phyloP scores from a whole-genome alignment of 176 grass and related monocot genomes.

The Thinopyrum elongatum region DNA sequence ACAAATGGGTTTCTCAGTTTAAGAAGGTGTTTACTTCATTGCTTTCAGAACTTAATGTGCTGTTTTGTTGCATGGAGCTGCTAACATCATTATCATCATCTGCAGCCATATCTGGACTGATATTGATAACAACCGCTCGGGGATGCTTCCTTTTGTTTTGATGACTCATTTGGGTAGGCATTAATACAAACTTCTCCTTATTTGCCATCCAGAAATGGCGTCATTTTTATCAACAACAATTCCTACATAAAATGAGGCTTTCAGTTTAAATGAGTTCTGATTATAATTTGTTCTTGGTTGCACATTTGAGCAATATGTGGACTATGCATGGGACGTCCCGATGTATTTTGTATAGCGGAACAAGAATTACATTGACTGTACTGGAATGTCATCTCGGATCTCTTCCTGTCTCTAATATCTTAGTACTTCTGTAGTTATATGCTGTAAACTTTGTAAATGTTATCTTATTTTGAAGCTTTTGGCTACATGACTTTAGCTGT shows the following conservation, averaged over 20 bases:
- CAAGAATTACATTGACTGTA: constrained; percentile 91
- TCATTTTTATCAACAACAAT: constrained; percentile 12
- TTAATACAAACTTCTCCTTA: neutral
- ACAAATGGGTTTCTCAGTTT: constrained; percentile 98
- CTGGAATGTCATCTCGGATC: constrained; percentile 93
- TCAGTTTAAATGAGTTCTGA: constrained; percentile 32
- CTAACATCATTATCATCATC: constrained; percentile 23
- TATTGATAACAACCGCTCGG: constrained; percentile 94
- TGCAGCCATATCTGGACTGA: constrained; percentile 98
- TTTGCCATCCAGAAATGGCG: neutral
- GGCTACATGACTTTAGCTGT: neutral
- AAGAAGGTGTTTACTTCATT: constrained; percentile 64
- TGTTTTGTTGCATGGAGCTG: neutral
- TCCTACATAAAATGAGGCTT: constrained; percentile 5
- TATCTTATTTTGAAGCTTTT: neutral
- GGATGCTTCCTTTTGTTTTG: constrained; percentile 98
- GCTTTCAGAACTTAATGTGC: neutral
- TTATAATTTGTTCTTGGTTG: constrained; percentile 16
- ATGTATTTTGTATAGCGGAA: constrained; percentile 99
- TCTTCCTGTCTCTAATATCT: constrained; percentile 35
- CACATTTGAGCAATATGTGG: constrained; percentile 96
- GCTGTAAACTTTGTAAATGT: too few species aligned
- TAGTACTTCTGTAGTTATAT: constrained; percentile 16
- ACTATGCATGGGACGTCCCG: constrained; percentile 90
- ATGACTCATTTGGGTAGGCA: constrained; percentile 79